phyloP scores from a whole-genome alignment of 2,329 filamentous ascomycete genomes.

The Alternaria gansuensis region DNA sequence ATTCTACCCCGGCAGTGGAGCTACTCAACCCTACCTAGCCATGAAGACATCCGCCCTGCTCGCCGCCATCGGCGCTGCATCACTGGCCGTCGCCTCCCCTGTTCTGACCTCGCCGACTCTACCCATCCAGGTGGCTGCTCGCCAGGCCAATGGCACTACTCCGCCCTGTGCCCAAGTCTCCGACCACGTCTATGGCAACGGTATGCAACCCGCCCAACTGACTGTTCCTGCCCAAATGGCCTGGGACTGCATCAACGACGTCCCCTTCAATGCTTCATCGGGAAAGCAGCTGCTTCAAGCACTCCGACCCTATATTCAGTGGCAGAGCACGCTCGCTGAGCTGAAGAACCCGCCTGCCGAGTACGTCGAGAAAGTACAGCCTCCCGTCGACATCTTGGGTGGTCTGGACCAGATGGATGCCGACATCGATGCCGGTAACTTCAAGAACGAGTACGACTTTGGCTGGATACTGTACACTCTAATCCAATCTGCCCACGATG shows the following conservation, averaged over 20 bases:
- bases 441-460: conserved; percentile 56
- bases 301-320: conserved; percentile 56
- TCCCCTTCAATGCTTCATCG: conserved; percentile 56
- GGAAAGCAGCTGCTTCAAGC: conserved; percentile 52
- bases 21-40: background rate
- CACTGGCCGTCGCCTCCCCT: conserved; percentile 39
- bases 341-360: conserved; percentile 58
- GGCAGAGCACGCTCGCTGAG: conserved; percentile 58
- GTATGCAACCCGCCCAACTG: conserved; percentile 22
- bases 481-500: conserved; percentile 68
- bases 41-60: conserved; percentile 39
- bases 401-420: conserved; percentile 53
- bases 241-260: conserved; percentile 56
- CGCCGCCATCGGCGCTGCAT: conserved; percentile 35
- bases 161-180: conserved; percentile 48
- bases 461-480: conserved; percentile 63
- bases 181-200: conserved; percentile 38
- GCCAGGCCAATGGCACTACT: conserved; percentile 38
- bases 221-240: conserved; percentile 56
- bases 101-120: conserved; percentile 29
- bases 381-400: conserved; percentile 55
- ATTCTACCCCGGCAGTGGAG: background rate
- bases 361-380: conserved; percentile 58
- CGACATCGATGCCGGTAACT: conserved; percentile 50
- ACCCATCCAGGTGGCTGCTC: conserved; percentile 21